Evolutionary conservation across 805 yeast species (phyloP).

Genomic region (Hanseniaspora occidentalis): DNA sequence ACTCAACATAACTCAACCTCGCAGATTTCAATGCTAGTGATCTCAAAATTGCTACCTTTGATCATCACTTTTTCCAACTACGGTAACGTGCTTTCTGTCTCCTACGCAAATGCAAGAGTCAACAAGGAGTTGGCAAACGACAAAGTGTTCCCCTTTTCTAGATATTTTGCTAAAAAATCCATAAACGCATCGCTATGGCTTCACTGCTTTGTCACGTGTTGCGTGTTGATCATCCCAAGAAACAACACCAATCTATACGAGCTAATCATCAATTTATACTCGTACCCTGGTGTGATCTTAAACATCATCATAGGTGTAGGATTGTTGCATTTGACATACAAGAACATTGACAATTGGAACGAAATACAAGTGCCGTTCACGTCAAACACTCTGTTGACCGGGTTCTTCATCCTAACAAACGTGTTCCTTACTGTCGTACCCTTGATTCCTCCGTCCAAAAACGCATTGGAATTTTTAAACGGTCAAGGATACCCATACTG

Average conservation of each 20-base stretch:
- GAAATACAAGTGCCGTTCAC: slow-evolving; percentile 22
- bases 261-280: slow-evolving; percentile 64
- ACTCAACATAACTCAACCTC: too few relatives aligned
- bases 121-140: slow-evolving; percentile 74
- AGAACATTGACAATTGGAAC: slow-evolving; percentile 29
- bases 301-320: slow-evolving; percentile 55
- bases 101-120: slow-evolving; percentile 71
- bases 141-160: slow-evolving; percentile 65
- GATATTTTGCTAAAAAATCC: slow-evolving; percentile 55
- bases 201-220: slow-evolving; percentile 58
- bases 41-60: slow-evolving; percentile 65
- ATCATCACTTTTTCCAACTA: slow-evolving; percentile 70
- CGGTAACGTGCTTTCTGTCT: slow-evolving; percentile 74
- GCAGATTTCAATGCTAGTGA: too few relatives aligned
- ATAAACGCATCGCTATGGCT: slow-evolving; percentile 64
- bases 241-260: slow-evolving; percentile 86
- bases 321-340: slow-evolving; percentile 35
- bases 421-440: slow-evolving; percentile 42
- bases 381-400: slow-evolving; percentile 19
- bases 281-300: slow-evolving; percentile 72
- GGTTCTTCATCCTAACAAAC: slow-evolving; percentile 33
- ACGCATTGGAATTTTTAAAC: slow-evolving; percentile 32
- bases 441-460: slow-evolving; percentile 41
- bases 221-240: slow-evolving; percentile 63
- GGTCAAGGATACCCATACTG: slow-evolving; percentile 35